Conservation (phyloP, 306 rosid genomes). For the Vigna hirtella region DNA sequence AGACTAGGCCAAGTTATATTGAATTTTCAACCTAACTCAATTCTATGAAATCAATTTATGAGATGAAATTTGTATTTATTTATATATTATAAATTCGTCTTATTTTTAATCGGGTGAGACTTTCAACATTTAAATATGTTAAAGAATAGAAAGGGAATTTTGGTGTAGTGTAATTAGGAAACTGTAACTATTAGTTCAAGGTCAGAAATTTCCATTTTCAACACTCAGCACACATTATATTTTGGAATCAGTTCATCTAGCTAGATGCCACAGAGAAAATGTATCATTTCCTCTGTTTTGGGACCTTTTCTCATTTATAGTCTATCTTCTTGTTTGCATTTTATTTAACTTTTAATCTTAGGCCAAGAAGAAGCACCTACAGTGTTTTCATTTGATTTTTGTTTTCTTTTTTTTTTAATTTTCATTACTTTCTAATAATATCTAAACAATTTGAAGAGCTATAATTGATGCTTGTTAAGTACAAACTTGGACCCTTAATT, state of each 20-base stretch:
- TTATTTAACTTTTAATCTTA: slow-evolving; percentile 2
- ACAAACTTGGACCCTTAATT: slow-evolving; percentile 15
- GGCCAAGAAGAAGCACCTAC: not conserved
- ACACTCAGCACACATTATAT: not conserved
- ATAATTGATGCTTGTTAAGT: not conserved
- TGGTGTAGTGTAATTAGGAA: not conserved
- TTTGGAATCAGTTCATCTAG: not conserved
- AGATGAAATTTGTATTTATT: too few species aligned
- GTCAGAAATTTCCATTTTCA: not conserved
- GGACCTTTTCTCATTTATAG: not conserved
- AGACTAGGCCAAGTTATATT: too few species aligned
- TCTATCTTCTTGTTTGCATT: slow-evolving; percentile 14
- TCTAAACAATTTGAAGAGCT: slow-evolving; percentile 7
- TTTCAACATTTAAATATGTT: not conserved
- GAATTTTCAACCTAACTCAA: too few species aligned
- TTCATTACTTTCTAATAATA: slow-evolving; percentile 10
- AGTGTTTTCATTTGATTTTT: slow-evolving; percentile 29
- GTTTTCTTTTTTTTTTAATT: not conserved
- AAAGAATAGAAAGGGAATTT: slow-evolving; percentile 1
- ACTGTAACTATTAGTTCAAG: not conserved
- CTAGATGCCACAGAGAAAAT: not conserved
- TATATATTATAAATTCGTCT: too few species aligned
- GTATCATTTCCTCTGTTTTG: slow-evolving; percentile 4
- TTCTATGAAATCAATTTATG: too few species aligned
- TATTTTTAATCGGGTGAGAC: too few species aligned